A percentile compares a stretch with the other conserved stretches of the same genome.
These are phyloP conservation scores for Fomes fomentarius DNA, from an alignment of 1,284 basidiomycete genomes.

Conservation along the genomic window DNA sequence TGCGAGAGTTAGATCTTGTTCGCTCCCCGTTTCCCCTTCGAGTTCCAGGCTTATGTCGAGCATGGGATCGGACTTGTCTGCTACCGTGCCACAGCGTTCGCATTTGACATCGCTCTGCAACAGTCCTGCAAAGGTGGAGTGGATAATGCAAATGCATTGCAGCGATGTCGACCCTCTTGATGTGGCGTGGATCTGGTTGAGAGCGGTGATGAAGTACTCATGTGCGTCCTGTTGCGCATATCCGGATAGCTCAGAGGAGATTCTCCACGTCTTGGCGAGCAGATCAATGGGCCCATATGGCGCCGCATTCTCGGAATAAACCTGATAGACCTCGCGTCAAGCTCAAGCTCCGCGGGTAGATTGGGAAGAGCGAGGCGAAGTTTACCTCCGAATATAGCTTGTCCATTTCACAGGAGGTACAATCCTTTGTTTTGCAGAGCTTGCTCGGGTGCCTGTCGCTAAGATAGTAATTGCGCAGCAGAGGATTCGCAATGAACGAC, in stretches of 20 bases:
- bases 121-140: conserved; percentile 88
- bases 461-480: conserved; percentile 90
- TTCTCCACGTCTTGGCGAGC: conserved; percentile 87
- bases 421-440: conserved; percentile 74
- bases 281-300: conserved; percentile 87
- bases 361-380: background rate
- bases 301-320: conserved; percentile 69
- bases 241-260: conserved; percentile 82
- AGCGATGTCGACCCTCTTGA: conserved; percentile 72
- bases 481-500: conserved; percentile 90
- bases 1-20: conserved; percentile 62
- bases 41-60: conserved; percentile 92
- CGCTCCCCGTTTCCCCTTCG: conserved; percentile 52
- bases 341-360: background rate
- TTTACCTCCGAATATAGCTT: conserved; percentile 83
- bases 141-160: conserved; percentile 90
- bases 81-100: conserved; percentile 75
- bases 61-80: conserved; percentile 86
- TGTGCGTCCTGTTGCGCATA: conserved; percentile 96
- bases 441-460: conserved; percentile 81
- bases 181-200: conserved; percentile 86
- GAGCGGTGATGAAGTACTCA: conserved; percentile 83
- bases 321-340: conserved; percentile 43
- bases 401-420: conserved; percentile 96
- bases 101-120: conserved; percentile 92